Percentiles rank a stretch among this genome's conserved stretches.
Evolutionary conservation across 116 monocot species (phyloP).

Genomic region (Iris pallida): DNA sequence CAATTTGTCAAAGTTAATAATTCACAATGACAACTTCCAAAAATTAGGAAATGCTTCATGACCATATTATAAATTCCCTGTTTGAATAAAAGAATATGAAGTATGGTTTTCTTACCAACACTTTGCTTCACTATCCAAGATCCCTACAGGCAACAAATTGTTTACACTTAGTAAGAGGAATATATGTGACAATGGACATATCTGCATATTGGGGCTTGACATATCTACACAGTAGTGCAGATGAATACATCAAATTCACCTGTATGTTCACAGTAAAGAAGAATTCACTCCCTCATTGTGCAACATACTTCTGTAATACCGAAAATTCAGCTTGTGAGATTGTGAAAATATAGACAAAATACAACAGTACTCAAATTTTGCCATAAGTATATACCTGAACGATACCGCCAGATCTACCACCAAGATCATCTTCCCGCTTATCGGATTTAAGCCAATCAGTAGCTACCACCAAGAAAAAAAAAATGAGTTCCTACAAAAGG

Average conservation of each 20-base stretch:
- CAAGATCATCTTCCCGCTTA: constrained; percentile 63
- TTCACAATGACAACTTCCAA: no score
- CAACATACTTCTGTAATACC: constrained; percentile 66
- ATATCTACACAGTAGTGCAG: neutral
- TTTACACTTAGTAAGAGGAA: neutral
- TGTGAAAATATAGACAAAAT: neutral
- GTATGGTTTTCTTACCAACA: constrained; percentile 92
- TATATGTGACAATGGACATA: neutral
- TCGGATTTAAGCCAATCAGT: constrained; percentile 62
- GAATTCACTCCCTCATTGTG: constrained; percentile 76
- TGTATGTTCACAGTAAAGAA: constrained; percentile 90
- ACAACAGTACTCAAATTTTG: no score
- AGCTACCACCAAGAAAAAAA: no score
- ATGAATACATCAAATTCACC: constrained; percentile 22
- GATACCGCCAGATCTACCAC: constrained; percentile 40
- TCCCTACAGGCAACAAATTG: constrained; percentile 35
- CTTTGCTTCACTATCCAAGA: constrained; percentile 96
- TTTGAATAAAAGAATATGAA: no score
- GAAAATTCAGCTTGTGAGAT: neutral
- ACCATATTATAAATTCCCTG: no score
- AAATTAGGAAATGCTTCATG: no score
- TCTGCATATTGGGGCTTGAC: neutral
- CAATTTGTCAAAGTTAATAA: no score
- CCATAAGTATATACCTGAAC: constrained; percentile 36
- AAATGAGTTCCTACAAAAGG: no score